These are phyloP conservation scores for Fistulinella cinereoalba DNA, from an alignment of 1,284 basidiomycete genomes.

Conservation along the genomic window DNA sequence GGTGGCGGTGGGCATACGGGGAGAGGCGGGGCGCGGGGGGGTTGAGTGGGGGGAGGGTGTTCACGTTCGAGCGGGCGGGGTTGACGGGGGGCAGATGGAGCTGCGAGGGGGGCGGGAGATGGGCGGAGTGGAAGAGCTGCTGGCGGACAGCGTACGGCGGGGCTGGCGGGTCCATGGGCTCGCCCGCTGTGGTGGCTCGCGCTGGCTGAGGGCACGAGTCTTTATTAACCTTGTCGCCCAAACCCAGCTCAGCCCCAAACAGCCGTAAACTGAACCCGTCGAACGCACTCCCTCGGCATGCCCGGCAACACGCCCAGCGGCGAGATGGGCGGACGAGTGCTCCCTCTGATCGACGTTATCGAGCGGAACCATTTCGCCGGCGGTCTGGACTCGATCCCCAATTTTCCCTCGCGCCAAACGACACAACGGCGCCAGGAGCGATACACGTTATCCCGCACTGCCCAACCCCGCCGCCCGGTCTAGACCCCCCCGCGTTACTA, in stretches of 20 bases:
- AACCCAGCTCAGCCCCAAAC: slow-evolving; percentile 27
- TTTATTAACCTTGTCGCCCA: slow-evolving; percentile 24
- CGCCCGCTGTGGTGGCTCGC: no score
- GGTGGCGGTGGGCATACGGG: slow-evolving; percentile 26
- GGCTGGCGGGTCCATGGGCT: slow-evolving; percentile 20
- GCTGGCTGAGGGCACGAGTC: slow-evolving; percentile 20
- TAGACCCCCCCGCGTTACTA: slow-evolving; percentile 10
- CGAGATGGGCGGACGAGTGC: slow-evolving; percentile 10
- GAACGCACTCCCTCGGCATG: background rate
- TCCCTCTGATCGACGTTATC: slow-evolving; percentile 25
- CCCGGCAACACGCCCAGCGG: slow-evolving; percentile 8
- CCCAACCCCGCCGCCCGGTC: slow-evolving; percentile 13
- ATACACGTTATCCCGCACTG: slow-evolving; percentile 17
- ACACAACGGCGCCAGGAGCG: slow-evolving; percentile 23
- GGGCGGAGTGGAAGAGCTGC: slow-evolving; percentile 36
- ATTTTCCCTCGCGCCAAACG: slow-evolving; percentile 17
- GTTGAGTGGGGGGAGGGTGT: slow-evolving; percentile 37
- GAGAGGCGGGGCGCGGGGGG: slow-evolving; percentile 26
- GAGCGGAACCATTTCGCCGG: slow-evolving; percentile 20
- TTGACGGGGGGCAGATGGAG: slow-evolving; percentile 40
- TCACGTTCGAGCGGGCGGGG: slow-evolving; percentile 36
- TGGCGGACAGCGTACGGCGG: slow-evolving; percentile 28
- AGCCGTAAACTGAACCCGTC: slow-evolving; percentile 22
- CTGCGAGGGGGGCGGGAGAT: slow-evolving; percentile 46
- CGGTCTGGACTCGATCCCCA: slow-evolving; percentile 22